Conservation (phyloP, 208 protist species). For the Leishmania turanica region DNA sequence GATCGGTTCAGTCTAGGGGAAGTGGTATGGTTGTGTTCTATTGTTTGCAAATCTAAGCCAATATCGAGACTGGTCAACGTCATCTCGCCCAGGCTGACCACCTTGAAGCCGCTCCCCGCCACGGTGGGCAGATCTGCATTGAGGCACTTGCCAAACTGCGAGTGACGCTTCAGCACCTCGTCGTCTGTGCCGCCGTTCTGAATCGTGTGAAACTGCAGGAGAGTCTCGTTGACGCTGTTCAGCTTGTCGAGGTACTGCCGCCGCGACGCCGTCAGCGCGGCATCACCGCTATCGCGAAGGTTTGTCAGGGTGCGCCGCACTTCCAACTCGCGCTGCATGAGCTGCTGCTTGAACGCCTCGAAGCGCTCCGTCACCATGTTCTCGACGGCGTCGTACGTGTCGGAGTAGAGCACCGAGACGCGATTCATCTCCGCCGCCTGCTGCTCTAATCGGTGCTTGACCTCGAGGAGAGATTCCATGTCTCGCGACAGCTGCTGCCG, state of each 20-base stretch:
- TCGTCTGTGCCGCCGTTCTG: constrained; percentile 63
- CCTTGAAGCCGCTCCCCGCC: constrained; percentile 59
- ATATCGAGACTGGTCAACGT: constrained; percentile 48
- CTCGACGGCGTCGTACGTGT: constrained; percentile 75
- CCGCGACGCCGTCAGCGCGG: constrained; percentile 43
- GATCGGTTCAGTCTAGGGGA: constrained; percentile 1
- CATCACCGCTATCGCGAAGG: constrained; percentile 69
- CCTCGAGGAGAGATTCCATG: constrained; percentile 44
- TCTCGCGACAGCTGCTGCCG: constrained; percentile 66
- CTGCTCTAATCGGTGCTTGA: constrained; percentile 49
- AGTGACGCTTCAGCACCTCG: constrained; percentile 63
- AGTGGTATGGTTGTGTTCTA: constrained; percentile 17
- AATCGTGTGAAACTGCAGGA: constrained; percentile 51
- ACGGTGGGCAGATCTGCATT: constrained; percentile 48
- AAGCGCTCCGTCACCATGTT: constrained; percentile 76
- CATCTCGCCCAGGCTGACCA: constrained; percentile 59
- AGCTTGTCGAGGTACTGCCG: constrained; percentile 51
- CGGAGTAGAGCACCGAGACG: constrained; percentile 53
- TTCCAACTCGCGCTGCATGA: constrained; percentile 75
- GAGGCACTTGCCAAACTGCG: constrained; percentile 36
- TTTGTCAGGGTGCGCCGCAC: constrained; percentile 50
- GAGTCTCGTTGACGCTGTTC: constrained; percentile 57
- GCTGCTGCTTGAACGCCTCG: constrained; percentile 61
- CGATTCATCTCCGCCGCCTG: constrained; percentile 74
- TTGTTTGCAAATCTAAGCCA: constrained; percentile 52